Conservation (phyloP, 2,329 filamentous ascomycete genomes). For the Penicillium sp. region DNA sequence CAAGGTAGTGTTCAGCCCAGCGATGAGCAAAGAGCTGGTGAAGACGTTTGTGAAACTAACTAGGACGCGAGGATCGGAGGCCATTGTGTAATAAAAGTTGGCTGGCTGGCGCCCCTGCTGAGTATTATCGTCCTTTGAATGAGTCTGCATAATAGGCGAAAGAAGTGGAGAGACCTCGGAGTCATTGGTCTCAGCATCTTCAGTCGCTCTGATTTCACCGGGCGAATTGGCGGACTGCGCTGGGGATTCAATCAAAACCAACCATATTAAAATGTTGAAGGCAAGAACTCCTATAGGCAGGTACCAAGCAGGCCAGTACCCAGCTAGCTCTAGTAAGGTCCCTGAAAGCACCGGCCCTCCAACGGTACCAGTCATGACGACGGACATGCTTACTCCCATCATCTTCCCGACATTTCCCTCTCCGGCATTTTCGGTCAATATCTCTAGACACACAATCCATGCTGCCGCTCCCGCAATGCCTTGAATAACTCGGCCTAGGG, state of each 20-base stretch:
- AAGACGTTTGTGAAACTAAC: constrained; percentile 44
- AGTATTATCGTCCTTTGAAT: background rate
- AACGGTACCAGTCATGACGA: constrained; percentile 29
- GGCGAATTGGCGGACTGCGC: background rate
- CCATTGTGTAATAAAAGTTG: constrained; percentile 40
- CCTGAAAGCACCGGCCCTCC: constrained; percentile 32
- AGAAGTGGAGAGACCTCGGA: constrained; percentile 1
- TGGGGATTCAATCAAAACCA: constrained; percentile 26
- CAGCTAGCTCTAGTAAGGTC: constrained; percentile 25
- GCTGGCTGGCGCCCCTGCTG: background rate
- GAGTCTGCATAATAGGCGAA: background rate
- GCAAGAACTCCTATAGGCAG: constrained; percentile 27
- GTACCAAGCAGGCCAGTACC: constrained; percentile 35
- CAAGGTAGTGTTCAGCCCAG: constrained; percentile 57
- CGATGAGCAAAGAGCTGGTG: constrained; percentile 52
- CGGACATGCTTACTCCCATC: constrained; percentile 24
- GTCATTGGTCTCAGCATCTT: background rate
- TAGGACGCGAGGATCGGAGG: constrained; percentile 44
- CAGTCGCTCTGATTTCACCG: background rate
- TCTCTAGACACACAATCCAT: constrained; percentile 37
- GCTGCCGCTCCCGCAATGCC: constrained; percentile 27
- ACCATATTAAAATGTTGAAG: constrained; percentile 24
- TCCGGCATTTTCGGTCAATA: constrained; percentile 29
- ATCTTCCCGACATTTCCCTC: constrained; percentile 28
- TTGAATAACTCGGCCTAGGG: constrained; percentile 32